A percentile compares a stretch with the other conserved stretches of the same genome.
phyloP scores from a whole-genome alignment of 2,329 filamentous ascomycete genomes.

The Thyridium curvatum region DNA sequence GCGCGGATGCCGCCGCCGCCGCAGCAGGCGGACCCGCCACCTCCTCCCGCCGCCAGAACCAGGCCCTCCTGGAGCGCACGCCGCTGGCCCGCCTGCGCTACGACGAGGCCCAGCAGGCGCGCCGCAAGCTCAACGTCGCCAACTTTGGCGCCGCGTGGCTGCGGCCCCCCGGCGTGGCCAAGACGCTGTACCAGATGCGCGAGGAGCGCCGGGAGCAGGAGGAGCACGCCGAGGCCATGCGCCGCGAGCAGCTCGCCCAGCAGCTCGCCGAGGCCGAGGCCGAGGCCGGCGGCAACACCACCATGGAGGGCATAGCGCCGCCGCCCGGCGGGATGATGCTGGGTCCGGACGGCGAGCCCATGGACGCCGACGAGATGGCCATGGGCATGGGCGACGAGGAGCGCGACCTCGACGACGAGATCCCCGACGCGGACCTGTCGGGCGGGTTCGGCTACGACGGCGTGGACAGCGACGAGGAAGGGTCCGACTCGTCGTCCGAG shows the following conservation, averaged over 20 bases:
- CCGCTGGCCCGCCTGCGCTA: constrained; percentile 62
- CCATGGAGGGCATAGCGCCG: constrained; percentile 18
- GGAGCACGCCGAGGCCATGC: constrained; percentile 71
- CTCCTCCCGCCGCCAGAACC: constrained; percentile 27
- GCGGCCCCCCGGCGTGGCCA: constrained; percentile 77
- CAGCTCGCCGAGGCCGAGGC: constrained; percentile 68
- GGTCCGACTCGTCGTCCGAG: constrained; percentile 12
- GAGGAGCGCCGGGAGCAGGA: constrained; percentile 86
- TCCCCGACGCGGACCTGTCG: constrained; percentile 56
- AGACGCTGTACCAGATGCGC: constrained; percentile 83
- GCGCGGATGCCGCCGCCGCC: constrained; percentile 12
- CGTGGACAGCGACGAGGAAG: constrained; percentile 33
- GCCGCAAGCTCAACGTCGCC: constrained; percentile 73
- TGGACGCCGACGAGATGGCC: constrained; percentile 36
- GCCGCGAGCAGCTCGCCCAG: constrained; percentile 63
- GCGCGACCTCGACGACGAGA: constrained; percentile 65
- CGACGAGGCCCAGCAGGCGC: constrained; percentile 72
- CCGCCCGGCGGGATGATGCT: constrained; percentile 11
- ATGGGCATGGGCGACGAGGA: constrained; percentile 45
- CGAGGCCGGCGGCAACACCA: constrained; percentile 22
- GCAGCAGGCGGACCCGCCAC: constrained; percentile 13
- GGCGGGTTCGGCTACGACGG: constrained; percentile 43
- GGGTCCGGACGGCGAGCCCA: constrained; percentile 29
- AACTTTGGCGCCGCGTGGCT: constrained; percentile 90
- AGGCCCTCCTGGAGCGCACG: constrained; percentile 47